Percentiles rank a stretch among this genome's conserved stretches.
Conservation (phyloP, 371 early-diverging fungal genomes). For the Saksenaea vasiformis region DNA sequence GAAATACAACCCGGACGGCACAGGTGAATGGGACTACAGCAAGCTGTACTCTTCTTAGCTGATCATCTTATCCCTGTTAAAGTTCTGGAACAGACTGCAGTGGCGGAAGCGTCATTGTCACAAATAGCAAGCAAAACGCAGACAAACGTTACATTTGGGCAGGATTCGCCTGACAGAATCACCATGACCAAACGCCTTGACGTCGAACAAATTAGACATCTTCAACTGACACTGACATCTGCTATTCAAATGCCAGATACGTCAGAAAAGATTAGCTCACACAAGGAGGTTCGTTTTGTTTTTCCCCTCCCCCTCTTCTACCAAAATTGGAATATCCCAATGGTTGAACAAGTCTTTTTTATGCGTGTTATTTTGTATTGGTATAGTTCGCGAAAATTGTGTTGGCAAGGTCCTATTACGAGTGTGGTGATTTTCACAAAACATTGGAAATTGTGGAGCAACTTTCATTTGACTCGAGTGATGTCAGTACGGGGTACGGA, state of each 20-base stretch:
- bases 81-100: conserved; percentile 50
- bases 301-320: neutral
- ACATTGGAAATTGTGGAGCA: conserved; percentile 33
- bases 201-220: conserved; percentile 20
- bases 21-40: conserved; percentile 41
- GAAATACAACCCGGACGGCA: conserved; percentile 64
- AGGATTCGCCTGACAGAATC: conserved; percentile 33
- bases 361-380: neutral
- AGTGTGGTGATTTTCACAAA: conserved; percentile 33
- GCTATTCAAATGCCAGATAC: conserved; percentile 20
- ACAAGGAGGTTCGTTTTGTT: neutral
- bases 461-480: conserved; percentile 30
- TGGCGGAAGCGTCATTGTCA: conserved; percentile 43
- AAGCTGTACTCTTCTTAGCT: conserved; percentile 1
- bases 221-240: conserved; percentile 29
- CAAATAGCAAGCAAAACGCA: conserved; percentile 14
- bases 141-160: conserved; percentile 9
- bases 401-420: conserved; percentile 42
- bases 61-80: conserved; percentile 1
- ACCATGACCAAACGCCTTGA: conserved; percentile 27
- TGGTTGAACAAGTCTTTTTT: neutral
- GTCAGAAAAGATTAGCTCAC: conserved; percentile 35
- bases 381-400: conserved; percentile 44
- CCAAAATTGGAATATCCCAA: conserved; percentile 2
- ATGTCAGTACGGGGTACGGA: conserved; percentile 51